Base-by-base conservation (phyloP, 1,284 basidiomycete genomes). In the Malassezia japonica region DNA sequence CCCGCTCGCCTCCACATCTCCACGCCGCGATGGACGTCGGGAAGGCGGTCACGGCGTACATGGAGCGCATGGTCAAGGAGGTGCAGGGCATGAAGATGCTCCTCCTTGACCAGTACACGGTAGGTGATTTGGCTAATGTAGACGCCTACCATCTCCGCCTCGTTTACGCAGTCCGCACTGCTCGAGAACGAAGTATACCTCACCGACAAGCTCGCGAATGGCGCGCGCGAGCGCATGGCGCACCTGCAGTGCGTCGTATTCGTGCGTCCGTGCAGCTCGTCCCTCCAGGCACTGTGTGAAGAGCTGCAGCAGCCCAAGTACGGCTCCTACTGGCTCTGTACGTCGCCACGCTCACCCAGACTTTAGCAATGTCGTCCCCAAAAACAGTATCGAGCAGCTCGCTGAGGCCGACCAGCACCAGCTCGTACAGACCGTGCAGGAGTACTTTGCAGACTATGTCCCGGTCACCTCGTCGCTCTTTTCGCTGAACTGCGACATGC, bases 201-300 rank as follows among this genome's bases (percentile, higher is more conserved):
- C 45, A 98, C 92, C 1, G 94, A 98, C 76, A 81, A 89, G 51
- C 87, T 99, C 71, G 90, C 94, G 77, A 96, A 96, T 72, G 16
- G 42, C 5, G 50, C 38, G 12, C 60, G 66, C 12, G 59, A 62
- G 25, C 61, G 82, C 15, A 88, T 96, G 82, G 82, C 85, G 13
- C 92, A 98, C 72, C 85, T 98, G 79, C 90, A 91, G 75, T 98
- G 94, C 71, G 82, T 98, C 44, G 92, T 88, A 69, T 90, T 98
- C 70, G 77, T 98, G 8, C 82, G 87, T 43, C 84, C 84, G 20
- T 84, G 80, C 47, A 81, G 85, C 43, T 81, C 83, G 27, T 90
- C 86, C 63, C 77, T 99, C 42, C 82, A 83, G 52, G 84, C 85
- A 8, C 78, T 96, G 44, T 84, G 85, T 62, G 77, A 79, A 36